These are phyloP conservation scores for Pichia deserticola DNA, from an alignment of 805 yeast genomes.

Conservation along the genomic window DNA sequence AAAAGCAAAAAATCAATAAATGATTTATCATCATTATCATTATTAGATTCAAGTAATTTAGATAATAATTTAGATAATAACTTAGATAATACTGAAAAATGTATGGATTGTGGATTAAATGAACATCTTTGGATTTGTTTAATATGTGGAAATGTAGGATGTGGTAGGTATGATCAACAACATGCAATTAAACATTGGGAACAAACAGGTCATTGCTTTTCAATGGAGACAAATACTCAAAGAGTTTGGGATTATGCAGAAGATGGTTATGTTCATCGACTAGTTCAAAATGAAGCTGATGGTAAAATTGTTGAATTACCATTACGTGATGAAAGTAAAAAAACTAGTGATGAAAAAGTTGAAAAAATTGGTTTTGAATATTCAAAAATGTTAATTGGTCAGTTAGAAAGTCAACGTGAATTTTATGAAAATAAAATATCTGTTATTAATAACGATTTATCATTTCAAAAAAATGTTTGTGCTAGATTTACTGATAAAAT, in stretches of 20 bases:
- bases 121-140: conserved; percentile 82
- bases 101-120: conserved; percentile 50
- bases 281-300: conserved; percentile 77
- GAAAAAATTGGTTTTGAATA: conserved; percentile 70
- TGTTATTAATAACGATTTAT: conserved; percentile 19
- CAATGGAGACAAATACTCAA: conserved; percentile 79
- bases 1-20: conserved; percentile 9
- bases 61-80: conserved; percentile 11
- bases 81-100: conserved; percentile 29
- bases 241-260: conserved; percentile 95
- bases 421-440: conserved; percentile 55
- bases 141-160: conserved; percentile 87
- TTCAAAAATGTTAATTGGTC: conserved; percentile 69
- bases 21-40: background rate
- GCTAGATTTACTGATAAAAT: background rate
- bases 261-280: conserved; percentile 81
- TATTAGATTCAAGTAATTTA: background rate
- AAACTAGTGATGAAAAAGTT: conserved; percentile 31
- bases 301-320: conserved; percentile 83
- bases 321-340: conserved; percentile 21
- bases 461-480: background rate
- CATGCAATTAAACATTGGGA: conserved; percentile 83
- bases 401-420: conserved; percentile 78
- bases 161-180: conserved; percentile 78
- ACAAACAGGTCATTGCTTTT: conserved; percentile 75